phyloP scores from a whole-genome alignment of 2,329 filamentous ascomycete genomes.

The Nemania sp. region DNA sequence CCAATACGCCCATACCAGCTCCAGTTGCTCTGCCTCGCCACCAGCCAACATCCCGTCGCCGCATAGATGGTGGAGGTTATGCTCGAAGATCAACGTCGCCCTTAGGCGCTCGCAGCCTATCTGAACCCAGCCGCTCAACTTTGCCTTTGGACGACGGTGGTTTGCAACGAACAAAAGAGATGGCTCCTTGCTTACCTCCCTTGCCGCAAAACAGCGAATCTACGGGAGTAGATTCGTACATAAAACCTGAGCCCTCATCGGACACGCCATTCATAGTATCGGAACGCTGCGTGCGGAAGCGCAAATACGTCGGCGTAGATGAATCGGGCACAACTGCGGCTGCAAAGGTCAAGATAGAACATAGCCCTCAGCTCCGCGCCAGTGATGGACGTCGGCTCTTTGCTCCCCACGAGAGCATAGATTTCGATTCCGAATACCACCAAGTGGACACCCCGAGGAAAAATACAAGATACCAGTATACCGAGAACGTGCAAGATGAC shows the following conservation, averaged over 20 bases:
- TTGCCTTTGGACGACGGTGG: background rate
- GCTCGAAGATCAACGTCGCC: background rate
- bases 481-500: background rate
- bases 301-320: conserved; percentile 44
- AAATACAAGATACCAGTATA: conserved; percentile 31
- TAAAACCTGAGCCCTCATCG: conserved; percentile 61
- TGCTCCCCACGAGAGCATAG: conserved; percentile 60
- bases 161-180: background rate
- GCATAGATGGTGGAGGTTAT: background rate
- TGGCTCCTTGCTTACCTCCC: conserved; percentile 37
- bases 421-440: conserved; percentile 58
- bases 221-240: conserved; percentile 3
- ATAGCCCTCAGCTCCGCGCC: conserved; percentile 39
- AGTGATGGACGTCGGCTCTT: conserved; percentile 39
- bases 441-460: conserved; percentile 51
- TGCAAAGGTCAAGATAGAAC: conserved; percentile 51
- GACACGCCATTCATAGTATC: conserved; percentile 57
- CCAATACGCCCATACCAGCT: background rate
- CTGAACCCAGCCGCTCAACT: background rate
- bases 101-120: background rate
- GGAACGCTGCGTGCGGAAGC: conserved; percentile 54
- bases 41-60: background rate
- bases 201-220: conserved; percentile 30
- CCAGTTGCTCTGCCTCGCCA: background rate
- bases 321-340: conserved; percentile 29